phyloP scores from a whole-genome alignment of 225 moss, liverwort and hornwort genomes.

The Neckera pumila region DNA sequence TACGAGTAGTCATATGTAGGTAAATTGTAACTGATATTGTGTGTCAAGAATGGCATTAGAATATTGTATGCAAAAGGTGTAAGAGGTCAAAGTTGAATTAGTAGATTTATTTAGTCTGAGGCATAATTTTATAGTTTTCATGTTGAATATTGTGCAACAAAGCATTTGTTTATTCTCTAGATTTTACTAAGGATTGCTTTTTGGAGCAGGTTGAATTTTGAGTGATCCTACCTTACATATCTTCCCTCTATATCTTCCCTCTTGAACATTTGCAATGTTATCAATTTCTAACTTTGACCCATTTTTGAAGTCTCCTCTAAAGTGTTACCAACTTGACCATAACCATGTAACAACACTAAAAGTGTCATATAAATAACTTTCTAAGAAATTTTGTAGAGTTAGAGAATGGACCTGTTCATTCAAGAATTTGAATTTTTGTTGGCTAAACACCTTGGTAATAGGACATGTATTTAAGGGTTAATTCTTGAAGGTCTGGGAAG shows the following conservation, averaged over 20 bases:
- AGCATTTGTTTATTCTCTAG: background rate
- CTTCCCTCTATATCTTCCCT: no score
- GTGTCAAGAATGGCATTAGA: background rate
- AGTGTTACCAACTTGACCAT: background rate
- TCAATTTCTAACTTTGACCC: background rate
- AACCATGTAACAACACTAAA: background rate
- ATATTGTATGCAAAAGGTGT: background rate
- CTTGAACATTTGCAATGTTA: background rate
- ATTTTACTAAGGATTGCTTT: background rate
- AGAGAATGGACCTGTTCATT: fast-evolving
- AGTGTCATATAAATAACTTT: no score
- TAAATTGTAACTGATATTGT: background rate
- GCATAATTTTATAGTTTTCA: no score
- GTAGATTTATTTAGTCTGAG: no score
- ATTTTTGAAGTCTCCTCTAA: background rate
- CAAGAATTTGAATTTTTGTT: fast-evolving
- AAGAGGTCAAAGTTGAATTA: background rate
- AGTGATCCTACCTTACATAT: no score
- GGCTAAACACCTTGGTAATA: background rate
- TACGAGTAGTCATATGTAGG: background rate
- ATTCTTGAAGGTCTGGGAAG: background rate
- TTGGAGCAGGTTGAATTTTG: background rate
- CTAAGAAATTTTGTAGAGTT: fast-evolving
- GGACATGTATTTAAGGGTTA: fast-evolving
- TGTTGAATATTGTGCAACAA: background rate